Base-by-base conservation (phyloP, 2,329 filamentous ascomycete species). In the Paecilomyces variotii region DNA sequence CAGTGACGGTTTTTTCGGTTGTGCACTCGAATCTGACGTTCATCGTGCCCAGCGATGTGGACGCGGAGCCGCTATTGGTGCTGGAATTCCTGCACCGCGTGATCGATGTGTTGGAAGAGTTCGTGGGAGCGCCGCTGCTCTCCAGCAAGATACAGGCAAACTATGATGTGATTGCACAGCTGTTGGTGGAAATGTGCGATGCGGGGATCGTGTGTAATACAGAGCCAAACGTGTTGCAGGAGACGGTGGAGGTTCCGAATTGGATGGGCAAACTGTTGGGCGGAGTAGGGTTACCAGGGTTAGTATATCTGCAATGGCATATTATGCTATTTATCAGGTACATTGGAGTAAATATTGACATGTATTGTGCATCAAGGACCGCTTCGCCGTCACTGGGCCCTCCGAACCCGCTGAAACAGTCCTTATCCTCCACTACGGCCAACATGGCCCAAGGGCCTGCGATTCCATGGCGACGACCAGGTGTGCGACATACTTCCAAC, bases 131-230 rank as follows among this genome's bases (percentile, higher is more conserved):
- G 53, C 94, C 94, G 12, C 77, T 99, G 54, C 79, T 97, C 59
- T 87, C 91, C 24, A 84, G 83, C 70, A 96, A 94, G 78, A 88
- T 99, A 63, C 91, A 97, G 74, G 83, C 81, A 65, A 91, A 86
- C 74, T 97, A 97, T 76, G 90, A 97, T 84, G 87, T 97, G 28
- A 89, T 95, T 34, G 92, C 92, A 19, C 94, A 99, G 76, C 78
- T 99, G 27, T 81, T 97, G 60, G 90, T 87, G 61, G 94, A 99
- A 76, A 96, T 99, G 89, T 97, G 94, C 72, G 94, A 99, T 79
- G 90, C 87, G 49, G 94, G 94, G 14, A 83, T 87, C n/a, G 83
- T 97, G 35, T 89, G 84, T 68, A 96, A 91, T 58, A 97, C 93
- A 0, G 94, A 99, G 73, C 89, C 90, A 9, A 97, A 99, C 78